phyloP scores from a whole-genome alignment of 768 basidiomycete genomes.

The Cytidiella melzeri region DNA sequence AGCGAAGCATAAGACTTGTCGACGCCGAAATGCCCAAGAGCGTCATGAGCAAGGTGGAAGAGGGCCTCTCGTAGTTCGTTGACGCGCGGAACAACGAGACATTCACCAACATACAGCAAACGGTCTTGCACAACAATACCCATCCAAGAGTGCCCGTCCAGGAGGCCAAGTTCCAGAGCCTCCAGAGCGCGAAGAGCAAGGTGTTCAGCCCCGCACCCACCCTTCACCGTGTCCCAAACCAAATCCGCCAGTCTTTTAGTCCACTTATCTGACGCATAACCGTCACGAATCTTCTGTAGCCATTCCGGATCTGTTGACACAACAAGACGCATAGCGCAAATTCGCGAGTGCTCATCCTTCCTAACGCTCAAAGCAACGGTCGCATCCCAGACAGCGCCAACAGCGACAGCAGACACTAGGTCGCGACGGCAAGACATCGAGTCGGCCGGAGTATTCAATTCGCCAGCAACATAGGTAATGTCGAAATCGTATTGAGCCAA shows the following conservation, averaged over 20 bases:
- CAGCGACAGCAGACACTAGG: neutral
- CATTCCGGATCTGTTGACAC: conserved; percentile 4
- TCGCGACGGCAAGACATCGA: conserved; percentile 29
- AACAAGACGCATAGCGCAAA: neutral
- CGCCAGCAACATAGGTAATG: conserved; percentile 36
- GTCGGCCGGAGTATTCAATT: too few species aligned
- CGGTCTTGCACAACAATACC: conserved; percentile 2
- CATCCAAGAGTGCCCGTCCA: neutral
- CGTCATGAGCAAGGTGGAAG: too few species aligned
- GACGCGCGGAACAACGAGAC: too few species aligned
- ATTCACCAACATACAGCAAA: conserved; percentile 14
- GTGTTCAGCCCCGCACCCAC: too few species aligned
- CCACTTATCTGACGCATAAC: neutral
- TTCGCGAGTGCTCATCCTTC: too few species aligned
- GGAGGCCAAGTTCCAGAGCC: too few species aligned
- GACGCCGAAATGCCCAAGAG: too few species aligned
- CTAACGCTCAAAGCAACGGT: neutral
- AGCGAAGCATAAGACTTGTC: too few species aligned
- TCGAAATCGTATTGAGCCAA: conserved; percentile 32
- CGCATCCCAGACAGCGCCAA: neutral
- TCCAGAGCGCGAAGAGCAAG: too few species aligned
- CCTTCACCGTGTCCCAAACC: conserved; percentile 5
- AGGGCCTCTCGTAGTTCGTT: too few species aligned
- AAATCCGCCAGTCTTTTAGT: neutral
- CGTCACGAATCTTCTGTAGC: conserved; percentile 1